Conservation (phyloP, 768 basidiomycete species). For the Neoboletus subvelutipes region DNA sequence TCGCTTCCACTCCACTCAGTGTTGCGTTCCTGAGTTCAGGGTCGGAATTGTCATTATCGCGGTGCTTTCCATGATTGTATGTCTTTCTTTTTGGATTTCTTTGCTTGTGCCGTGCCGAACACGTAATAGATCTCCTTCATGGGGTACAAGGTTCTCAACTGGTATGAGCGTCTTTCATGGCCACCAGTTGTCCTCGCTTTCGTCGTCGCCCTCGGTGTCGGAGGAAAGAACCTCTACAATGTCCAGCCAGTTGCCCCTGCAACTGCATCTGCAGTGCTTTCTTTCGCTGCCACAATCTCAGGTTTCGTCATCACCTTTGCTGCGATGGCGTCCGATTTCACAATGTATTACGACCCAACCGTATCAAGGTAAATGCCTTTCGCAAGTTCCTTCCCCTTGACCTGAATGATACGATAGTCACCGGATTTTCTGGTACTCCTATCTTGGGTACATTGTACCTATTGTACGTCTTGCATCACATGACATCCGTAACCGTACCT, state of each 20-base stretch:
- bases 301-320: conserved; percentile 72
- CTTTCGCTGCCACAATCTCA: conserved; percentile 67
- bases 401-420: conserved; percentile 37
- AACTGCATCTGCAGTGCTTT: conserved; percentile 52
- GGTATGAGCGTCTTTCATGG: conserved; percentile 78
- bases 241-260: conserved; percentile 50
- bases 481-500: background rate
- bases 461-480: conserved; percentile 43
- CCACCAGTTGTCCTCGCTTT: conserved; percentile 75
- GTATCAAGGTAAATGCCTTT: conserved; percentile 50
- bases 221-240: conserved; percentile 63
- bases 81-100: conserved; percentile 18
- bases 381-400: background rate
- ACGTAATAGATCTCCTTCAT: conserved; percentile 56
- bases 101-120: conserved; percentile 2
- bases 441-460: conserved; percentile 61
- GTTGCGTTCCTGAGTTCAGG: conserved; percentile 33
- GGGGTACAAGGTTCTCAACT: conserved; percentile 61
- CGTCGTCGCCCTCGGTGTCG: conserved; percentile 68
- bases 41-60: conserved; percentile 83
- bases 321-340: conserved; percentile 68
- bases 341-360: conserved; percentile 61
- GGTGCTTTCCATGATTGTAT: conserved; percentile 59
- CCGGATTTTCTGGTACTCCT: conserved; percentile 64
- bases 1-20: conserved; percentile 9